These are phyloP conservation scores for Corchorus olitorius DNA, from an alignment of 345 rosid species.

Conservation along the genomic window DNA sequence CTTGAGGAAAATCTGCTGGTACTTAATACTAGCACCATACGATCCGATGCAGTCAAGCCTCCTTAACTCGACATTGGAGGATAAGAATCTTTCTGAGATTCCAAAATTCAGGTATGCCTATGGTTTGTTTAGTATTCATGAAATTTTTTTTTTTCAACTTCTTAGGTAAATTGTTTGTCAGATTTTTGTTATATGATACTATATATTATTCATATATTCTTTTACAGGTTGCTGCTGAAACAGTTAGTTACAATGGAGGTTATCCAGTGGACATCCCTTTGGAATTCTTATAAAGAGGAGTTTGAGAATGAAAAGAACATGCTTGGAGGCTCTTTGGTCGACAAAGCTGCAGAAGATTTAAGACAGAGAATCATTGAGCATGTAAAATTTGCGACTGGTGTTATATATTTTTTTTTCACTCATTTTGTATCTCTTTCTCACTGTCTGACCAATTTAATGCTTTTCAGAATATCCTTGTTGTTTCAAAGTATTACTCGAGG, in stretches of 20 bases:
- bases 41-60: constrained; percentile 86
- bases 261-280: constrained; percentile 92
- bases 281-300: constrained; percentile 81
- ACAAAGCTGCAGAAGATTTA: constrained; percentile 94
- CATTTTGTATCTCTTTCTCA: neutral
- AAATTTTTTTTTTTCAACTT: neutral
- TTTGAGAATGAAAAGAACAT: constrained; percentile 81
- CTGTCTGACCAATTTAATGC: constrained; percentile 14
- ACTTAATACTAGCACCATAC: constrained; percentile 69
- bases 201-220: constrained; percentile 10
- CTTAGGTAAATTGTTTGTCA: neutral
- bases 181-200: neutral
- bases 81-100: constrained; percentile 77
- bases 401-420: constrained; percentile 14
- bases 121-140: neutral
- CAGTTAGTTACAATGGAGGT: constrained; percentile 98
- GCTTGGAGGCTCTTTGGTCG: constrained; percentile 88
- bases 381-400: constrained; percentile 39
- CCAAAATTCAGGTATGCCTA: constrained; percentile 70
- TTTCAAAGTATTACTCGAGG: constrained; percentile 91
- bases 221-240: constrained; percentile 69
- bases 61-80: constrained; percentile 75
- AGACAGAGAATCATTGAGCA: constrained; percentile 93
- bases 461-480: constrained; percentile 95
- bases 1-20: constrained; percentile 87